Percentiles rank a stretch among this genome's conserved stretches.
phyloP scores from a whole-genome alignment of 768 basidiomycete species.

The Agrocybe praecox region DNA sequence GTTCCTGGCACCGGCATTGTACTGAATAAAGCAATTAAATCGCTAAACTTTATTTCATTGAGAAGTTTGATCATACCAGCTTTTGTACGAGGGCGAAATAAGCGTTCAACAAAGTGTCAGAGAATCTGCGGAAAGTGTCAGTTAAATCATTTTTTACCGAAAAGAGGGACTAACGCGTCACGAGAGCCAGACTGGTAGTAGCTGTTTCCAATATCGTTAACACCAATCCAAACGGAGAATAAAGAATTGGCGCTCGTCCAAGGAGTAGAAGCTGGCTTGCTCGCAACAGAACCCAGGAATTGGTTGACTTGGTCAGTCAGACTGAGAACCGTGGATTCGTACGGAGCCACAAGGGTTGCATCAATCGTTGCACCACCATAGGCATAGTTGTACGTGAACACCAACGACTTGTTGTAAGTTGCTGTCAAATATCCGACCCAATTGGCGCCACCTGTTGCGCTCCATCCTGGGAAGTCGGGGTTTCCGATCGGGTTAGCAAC shows the following conservation, averaged over 20 bases:
- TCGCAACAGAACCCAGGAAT: conserved; percentile 49
- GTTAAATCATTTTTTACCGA: conserved; percentile 11
- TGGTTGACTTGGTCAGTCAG: conserved; percentile 64
- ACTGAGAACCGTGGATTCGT: conserved; percentile 50
- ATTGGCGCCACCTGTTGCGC: conserved; percentile 56
- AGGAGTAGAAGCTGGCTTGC: conserved; percentile 49
- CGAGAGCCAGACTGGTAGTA: not conserved
- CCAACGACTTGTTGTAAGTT: conserved; percentile 51
- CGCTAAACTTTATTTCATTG: not conserved
- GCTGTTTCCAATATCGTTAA: conserved; percentile 57
- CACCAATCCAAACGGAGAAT: conserved; percentile 73
- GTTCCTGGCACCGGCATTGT: conserved; percentile 53
- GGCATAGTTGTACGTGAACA: conserved; percentile 68
- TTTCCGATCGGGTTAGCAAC: conserved; percentile 54
- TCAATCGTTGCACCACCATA: conserved; percentile 71
- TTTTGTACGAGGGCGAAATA: conserved; percentile 33
- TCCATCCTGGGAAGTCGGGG: conserved; percentile 55
- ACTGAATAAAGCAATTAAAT: conserved; percentile 26
- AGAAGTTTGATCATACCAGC: conserved; percentile 2
- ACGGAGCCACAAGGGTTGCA: conserved; percentile 55
- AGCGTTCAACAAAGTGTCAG: conserved; percentile 9
- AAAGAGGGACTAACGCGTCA: not conserved
- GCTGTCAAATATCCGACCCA: conserved; percentile 61
- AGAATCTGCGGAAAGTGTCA: conserved; percentile 26
- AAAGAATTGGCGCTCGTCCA: conserved; percentile 61